phyloP scores from a whole-genome alignment of 2,329 filamentous ascomycete species.

The Epichloe amarillans region DNA sequence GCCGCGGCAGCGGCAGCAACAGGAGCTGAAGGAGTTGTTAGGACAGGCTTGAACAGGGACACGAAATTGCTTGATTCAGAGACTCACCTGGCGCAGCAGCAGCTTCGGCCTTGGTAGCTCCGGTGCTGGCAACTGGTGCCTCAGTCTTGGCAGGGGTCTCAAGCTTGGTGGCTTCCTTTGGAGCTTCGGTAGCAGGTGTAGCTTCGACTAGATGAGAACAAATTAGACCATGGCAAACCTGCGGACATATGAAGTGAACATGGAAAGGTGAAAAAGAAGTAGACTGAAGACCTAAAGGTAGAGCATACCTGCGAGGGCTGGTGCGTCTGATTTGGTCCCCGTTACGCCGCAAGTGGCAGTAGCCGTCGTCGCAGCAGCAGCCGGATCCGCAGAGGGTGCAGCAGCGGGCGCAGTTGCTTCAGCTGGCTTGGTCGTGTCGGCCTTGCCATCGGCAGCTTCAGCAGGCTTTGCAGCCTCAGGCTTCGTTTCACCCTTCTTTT shows the following conservation, averaged over 20 bases:
- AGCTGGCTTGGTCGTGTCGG: slow-evolving; percentile 15
- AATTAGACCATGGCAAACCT: background rate
- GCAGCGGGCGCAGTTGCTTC: slow-evolving; percentile 12
- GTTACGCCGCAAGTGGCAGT: slow-evolving; percentile 18
- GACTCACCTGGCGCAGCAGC: slow-evolving; percentile 1
- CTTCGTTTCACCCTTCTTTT: slow-evolving; percentile 30
- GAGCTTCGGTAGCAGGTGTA: slow-evolving; percentile 9
- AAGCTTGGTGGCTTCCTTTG: slow-evolving; percentile 1
- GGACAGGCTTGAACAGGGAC: background rate
- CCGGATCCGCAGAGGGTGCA: slow-evolving; percentile 8
- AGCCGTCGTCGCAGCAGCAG: slow-evolving; percentile 15
- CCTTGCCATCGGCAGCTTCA: slow-evolving; percentile 9
- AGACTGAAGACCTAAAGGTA: background rate
- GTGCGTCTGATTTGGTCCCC: slow-evolving; percentile 21
- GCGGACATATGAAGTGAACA: background rate
- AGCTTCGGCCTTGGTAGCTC: slow-evolving; percentile 1
- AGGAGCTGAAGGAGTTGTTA: slow-evolving; percentile 3
- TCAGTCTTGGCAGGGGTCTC: background rate
- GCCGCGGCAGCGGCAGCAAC: slow-evolving; percentile 2
- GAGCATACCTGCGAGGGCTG: slow-evolving; percentile 19
- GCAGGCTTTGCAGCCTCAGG: background rate
- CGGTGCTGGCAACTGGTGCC: background rate
- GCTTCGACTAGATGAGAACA: slow-evolving; percentile 10
- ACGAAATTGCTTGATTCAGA: background rate
- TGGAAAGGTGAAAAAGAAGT: too few relatives aligned